Percentiles rank a stretch among this genome's conserved stretches.
Conservation (phyloP, 768 basidiomycete species). For the Tremella mesenterica region DNA sequence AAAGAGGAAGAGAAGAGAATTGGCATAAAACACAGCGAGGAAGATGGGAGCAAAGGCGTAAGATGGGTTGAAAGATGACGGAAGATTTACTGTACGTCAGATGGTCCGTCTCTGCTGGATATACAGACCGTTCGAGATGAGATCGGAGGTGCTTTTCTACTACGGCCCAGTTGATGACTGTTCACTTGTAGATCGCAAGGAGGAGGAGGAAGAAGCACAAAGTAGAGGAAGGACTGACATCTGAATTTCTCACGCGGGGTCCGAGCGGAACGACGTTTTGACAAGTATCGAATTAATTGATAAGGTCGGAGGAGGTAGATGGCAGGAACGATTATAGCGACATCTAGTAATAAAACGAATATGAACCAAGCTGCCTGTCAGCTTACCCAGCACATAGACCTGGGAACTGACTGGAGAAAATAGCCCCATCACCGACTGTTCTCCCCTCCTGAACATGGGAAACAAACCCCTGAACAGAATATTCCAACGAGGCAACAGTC, state of each 20-base stretch:
- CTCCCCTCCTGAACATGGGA: slow-evolving; percentile 37
- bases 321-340: slow-evolving; percentile 63
- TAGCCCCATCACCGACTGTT: slow-evolving; percentile 59
- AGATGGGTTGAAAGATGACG: slow-evolving; percentile 60
- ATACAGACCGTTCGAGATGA: no score
- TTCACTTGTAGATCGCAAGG: no score
- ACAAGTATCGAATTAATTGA: slow-evolving; percentile 54
- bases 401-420: slow-evolving; percentile 59
- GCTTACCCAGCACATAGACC: slow-evolving; percentile 45
- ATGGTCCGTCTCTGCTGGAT: not conserved
- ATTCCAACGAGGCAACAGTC: slow-evolving; percentile 61
- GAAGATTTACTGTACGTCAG: slow-evolving; percentile 55
- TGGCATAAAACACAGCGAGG: slow-evolving; percentile 62
- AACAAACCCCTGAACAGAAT: slow-evolving; percentile 57
- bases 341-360: slow-evolving; percentile 49
- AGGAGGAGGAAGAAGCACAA: no score
- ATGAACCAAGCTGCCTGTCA: slow-evolving; percentile 25
- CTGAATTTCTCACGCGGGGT: slow-evolving; percentile 73
- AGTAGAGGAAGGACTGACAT: slow-evolving; percentile 54
- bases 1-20: slow-evolving; percentile 65
- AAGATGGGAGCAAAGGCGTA: slow-evolving; percentile 60
- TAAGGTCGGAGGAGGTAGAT: slow-evolving; percentile 64
- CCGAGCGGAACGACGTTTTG: slow-evolving; percentile 54
- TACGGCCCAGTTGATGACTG: no score
- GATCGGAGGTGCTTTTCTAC: no score